phyloP scores from a whole-genome alignment of 2,329 filamentous ascomycete genomes.

The Podosphaera xanthii region DNA sequence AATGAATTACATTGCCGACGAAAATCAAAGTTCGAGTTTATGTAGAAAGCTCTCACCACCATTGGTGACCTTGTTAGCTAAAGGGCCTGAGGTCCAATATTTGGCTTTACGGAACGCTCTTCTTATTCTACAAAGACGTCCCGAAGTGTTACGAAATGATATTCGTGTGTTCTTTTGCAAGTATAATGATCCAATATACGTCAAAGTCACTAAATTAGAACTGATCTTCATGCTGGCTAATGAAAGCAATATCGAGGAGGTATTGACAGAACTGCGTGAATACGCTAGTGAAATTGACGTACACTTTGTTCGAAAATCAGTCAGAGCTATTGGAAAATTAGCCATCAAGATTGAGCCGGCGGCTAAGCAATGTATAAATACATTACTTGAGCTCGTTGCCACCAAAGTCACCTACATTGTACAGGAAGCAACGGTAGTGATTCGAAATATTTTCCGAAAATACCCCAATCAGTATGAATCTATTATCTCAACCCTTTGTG shows the following conservation, averaged over 20 bases:
- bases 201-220: constrained; percentile 96
- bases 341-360: constrained; percentile 98
- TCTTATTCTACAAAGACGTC: constrained; percentile 75
- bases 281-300: constrained; percentile 98
- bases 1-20: constrained; percentile 93
- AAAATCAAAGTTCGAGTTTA: constrained; percentile 66
- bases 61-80: constrained; percentile 80
- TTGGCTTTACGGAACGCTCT: constrained; percentile 82
- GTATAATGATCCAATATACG: constrained; percentile 98
- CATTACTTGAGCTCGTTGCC: constrained; percentile 74
- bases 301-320: constrained; percentile 93
- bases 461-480: constrained; percentile 98
- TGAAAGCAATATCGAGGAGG: constrained; percentile 86
- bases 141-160: constrained; percentile 85
- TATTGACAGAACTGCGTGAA: constrained; percentile 80
- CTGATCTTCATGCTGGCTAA: constrained; percentile 97
- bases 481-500: constrained; percentile 86
- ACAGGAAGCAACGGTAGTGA: constrained; percentile 94
- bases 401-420: constrained; percentile 99
- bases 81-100: constrained; percentile 96
- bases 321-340: constrained; percentile 89
- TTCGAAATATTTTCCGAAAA: constrained; percentile 96
- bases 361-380: constrained; percentile 73
- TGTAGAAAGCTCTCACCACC: constrained; percentile 89
- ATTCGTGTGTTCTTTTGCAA: constrained; percentile 99